Evolutionary conservation across 306 rosid species (phyloP).

Genomic region (Lathyrus oleraceus): DNA sequence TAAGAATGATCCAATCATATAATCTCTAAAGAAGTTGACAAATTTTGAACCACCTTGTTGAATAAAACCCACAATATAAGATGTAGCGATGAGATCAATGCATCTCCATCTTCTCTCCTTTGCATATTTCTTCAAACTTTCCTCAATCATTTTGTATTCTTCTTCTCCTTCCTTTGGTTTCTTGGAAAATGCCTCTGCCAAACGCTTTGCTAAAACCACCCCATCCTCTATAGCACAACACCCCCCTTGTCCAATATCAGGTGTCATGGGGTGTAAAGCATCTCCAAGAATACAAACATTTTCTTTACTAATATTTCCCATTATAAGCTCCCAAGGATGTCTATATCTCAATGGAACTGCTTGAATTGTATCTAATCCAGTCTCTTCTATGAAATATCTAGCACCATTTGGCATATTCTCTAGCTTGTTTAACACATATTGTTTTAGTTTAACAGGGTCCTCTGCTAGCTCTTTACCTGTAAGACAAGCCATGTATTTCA

Average conservation of each 20-base stretch:
- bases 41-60: conserved; percentile 42
- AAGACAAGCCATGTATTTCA: too few relatives aligned
- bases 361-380: conserved; percentile 35
- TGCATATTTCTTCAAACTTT: conserved; percentile 61
- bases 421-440: conserved; percentile 52
- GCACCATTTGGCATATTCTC: conserved; percentile 46
- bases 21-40: conserved; percentile 50
- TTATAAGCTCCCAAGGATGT: conserved; percentile 65
- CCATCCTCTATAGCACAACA: conserved; percentile 66
- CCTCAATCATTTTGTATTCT: conserved; percentile 45
- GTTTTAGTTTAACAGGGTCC: conserved; percentile 47
- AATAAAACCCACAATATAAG: conserved; percentile 54
- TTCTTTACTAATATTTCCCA: conserved; percentile 62
- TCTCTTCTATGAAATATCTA: conserved; percentile 45
- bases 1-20: conserved; percentile 40
- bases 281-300: conserved; percentile 74
- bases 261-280: conserved; percentile 70
- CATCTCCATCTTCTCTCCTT: conserved; percentile 71
- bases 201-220: conserved; percentile 61
- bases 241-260: conserved; percentile 71
- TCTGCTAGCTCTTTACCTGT: conserved; percentile 50
- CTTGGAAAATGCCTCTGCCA: conserved; percentile 50
- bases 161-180: conserved; percentile 17
- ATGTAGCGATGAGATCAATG: conserved; percentile 44
- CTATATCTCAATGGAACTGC: conserved; percentile 50